A percentile compares a stretch with the other conserved stretches of the same genome.
These are phyloP conservation scores for Farysia itapuensis DNA, from an alignment of 1,284 basidiomycete species.

Conservation along the genomic window DNA sequence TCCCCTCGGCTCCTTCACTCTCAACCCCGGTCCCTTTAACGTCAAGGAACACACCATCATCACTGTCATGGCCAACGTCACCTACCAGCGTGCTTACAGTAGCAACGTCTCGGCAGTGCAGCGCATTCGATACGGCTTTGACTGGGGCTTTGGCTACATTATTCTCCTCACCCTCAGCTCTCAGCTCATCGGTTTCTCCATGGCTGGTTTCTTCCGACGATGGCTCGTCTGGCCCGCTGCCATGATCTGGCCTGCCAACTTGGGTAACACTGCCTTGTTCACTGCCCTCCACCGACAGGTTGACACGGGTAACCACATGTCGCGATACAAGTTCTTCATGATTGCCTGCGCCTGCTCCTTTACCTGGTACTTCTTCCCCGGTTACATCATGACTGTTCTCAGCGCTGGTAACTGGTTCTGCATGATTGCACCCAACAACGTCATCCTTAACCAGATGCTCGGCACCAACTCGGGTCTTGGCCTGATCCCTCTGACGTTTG, in stretches of 20 bases:
- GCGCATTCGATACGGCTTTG: conserved; percentile 29
- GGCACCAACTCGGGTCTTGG: conserved; percentile 44
- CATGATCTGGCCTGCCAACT: conserved; percentile 54
- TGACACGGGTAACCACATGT: conserved; percentile 62
- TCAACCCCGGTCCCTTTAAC: conserved; percentile 57
- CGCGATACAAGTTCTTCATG: conserved; percentile 45
- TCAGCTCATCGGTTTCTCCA: conserved; percentile 59
- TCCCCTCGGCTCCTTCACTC: conserved; percentile 33
- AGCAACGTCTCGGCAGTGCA: conserved; percentile 54
- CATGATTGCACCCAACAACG: conserved; percentile 50
- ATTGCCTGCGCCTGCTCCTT: conserved; percentile 33
- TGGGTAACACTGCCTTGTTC: conserved; percentile 48
- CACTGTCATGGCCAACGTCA: conserved; percentile 61
- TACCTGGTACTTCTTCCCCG: conserved; percentile 50
- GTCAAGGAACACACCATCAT: conserved; percentile 55
- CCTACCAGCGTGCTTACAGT: conserved; percentile 60
- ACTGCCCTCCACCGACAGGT: conserved; percentile 45
- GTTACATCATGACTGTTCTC: conserved; percentile 48
- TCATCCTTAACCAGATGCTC: conserved; percentile 51
- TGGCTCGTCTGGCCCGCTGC: conserved; percentile 53
- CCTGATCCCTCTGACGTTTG: conserved; percentile 46
- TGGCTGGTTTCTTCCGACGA: conserved; percentile 48
- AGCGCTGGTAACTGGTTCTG: conserved; percentile 50
- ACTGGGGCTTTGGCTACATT: conserved; percentile 61
- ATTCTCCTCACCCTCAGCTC: conserved; percentile 61